These are phyloP conservation scores for Colletotrichum salicis DNA, from an alignment of 2,329 filamentous ascomycete genomes.

Conservation along the genomic window DNA sequence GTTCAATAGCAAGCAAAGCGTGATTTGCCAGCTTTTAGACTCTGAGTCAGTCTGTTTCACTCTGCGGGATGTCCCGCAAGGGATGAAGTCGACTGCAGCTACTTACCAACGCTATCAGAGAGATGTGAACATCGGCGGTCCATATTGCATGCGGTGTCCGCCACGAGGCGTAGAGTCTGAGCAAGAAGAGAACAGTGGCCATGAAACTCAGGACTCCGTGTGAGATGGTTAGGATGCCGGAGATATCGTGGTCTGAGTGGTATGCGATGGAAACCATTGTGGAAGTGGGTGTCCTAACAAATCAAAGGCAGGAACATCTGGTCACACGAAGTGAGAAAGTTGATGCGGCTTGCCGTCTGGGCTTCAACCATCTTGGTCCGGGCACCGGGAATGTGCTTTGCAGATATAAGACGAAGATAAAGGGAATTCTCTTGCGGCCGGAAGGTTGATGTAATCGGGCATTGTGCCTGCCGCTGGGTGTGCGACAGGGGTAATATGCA, in stretches of 20 bases:
- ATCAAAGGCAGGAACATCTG: background rate
- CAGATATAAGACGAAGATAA: background rate
- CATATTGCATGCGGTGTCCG: background rate
- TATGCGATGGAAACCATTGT: background rate
- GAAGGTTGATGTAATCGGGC: background rate
- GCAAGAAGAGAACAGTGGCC: background rate
- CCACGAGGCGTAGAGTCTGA: background rate
- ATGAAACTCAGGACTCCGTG: background rate
- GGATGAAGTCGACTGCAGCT: background rate
- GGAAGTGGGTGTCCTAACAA: background rate
- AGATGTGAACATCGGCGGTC: background rate
- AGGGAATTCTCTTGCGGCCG: background rate
- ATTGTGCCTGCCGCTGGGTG: background rate
- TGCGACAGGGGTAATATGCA: background rate
- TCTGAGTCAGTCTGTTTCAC: background rate
- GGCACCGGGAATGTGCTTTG: background rate
- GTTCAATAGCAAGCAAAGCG: background rate
- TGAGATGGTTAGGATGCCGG: background rate
- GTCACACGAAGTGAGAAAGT: background rate
- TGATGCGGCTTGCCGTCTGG: background rate
- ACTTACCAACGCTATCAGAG: background rate
- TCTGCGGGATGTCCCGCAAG: background rate
- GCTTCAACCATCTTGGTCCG: background rate
- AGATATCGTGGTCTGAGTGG: background rate
- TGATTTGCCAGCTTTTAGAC: background rate